Evolutionary conservation across 140 eudicot species (phyloP).

Genomic region (Cichorium intybus): DNA sequence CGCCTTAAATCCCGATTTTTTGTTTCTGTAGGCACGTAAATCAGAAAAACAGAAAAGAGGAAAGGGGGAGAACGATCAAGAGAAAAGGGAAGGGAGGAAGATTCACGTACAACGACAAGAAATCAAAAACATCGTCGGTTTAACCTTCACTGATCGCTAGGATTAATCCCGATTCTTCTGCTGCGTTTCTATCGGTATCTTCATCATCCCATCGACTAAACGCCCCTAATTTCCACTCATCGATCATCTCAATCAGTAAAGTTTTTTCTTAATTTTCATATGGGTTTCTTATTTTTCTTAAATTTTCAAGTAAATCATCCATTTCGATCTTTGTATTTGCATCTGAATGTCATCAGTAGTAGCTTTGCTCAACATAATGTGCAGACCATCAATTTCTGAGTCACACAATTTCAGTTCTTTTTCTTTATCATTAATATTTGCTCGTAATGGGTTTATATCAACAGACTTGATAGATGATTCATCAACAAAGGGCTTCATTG

Average conservation of each 20-base stretch:
- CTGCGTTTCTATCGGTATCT: constrained; percentile 17
- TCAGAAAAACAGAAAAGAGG: too few species aligned
- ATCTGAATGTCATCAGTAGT: constrained; percentile 12
- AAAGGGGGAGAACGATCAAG: too few species aligned
- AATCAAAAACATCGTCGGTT: too few species aligned
- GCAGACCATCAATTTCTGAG: constrained; percentile 46
- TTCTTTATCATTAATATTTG: constrained; percentile 46
- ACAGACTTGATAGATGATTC: constrained; percentile 39
- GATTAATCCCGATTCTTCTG: constrained; percentile 23
- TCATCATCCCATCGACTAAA: constrained; percentile 19
- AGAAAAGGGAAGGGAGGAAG: too few species aligned
- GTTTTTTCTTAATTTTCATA: not conserved
- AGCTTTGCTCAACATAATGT: constrained; percentile 41
- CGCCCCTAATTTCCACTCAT: constrained; percentile 17
- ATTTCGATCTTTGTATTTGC: constrained; percentile 9
- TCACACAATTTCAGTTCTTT: constrained; percentile 32
- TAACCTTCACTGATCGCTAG: too few species aligned
- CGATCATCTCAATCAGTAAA: constrained; percentile 25
- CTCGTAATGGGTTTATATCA: constrained; percentile 34
- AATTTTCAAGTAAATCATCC: constrained; percentile 6
- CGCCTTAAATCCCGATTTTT: too few species aligned
- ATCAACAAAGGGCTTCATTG: constrained; percentile 28
- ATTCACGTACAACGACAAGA: too few species aligned
- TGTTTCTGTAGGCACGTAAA: too few species aligned
- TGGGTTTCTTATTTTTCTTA: constrained; percentile 6